Evolutionary conservation across 495 filamentous ascomycete genomes (phyloP).

Genomic region (Neurospora intermedia): DNA sequence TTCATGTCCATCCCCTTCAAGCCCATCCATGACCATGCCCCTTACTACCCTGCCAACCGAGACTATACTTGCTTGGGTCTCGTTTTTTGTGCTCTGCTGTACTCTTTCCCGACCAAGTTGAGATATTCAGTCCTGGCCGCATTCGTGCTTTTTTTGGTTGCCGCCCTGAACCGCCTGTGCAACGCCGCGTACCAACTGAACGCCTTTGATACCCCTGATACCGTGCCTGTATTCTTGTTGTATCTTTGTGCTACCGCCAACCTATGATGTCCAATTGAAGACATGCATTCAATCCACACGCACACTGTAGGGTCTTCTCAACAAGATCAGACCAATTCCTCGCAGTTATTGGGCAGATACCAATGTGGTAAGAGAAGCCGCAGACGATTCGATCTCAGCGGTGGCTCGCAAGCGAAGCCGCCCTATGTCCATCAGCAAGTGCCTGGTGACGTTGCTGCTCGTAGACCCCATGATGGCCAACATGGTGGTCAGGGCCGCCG

Average conservation of each 20-base stretch:
- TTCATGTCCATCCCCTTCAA: not conserved
- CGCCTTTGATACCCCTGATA: not conserved
- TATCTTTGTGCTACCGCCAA: not conserved
- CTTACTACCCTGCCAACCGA: not conserved
- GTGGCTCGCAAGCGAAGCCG: not conserved
- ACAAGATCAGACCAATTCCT: not conserved
- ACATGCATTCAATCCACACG: not conserved
- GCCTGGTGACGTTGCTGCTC: not conserved
- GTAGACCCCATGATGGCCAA: not conserved
- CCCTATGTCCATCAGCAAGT: not conserved
- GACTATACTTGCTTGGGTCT: not conserved
- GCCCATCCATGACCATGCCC: not conserved
- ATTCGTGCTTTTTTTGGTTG: not conserved
- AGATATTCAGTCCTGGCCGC: not conserved
- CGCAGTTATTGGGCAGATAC: not conserved
- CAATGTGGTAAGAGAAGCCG: not conserved
- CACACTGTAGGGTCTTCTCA: not conserved
- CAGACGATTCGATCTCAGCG: not conserved
- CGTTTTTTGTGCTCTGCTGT: not conserved
- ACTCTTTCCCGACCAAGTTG: not conserved
- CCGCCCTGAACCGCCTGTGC: not conserved
- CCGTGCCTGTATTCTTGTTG: not conserved
- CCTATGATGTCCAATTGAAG: not conserved
- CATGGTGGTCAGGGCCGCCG: not conserved
- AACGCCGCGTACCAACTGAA: not conserved